Evolutionary conservation across 2,329 filamentous ascomycete genomes (phyloP).

Genomic region (Metarhizium anisopliae): DNA sequence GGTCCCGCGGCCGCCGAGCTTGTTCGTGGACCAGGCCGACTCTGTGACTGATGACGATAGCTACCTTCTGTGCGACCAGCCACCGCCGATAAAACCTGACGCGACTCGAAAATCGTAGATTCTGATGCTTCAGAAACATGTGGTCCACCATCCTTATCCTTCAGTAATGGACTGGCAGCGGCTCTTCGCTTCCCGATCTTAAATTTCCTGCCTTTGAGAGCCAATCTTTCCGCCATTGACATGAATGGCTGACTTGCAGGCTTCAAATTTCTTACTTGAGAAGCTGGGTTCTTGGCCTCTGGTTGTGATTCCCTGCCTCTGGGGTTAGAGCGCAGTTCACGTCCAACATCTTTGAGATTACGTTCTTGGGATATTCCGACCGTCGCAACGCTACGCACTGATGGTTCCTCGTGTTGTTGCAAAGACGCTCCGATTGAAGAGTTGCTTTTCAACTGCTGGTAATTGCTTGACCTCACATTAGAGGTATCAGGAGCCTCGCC

Average conservation of each 20-base stretch:
- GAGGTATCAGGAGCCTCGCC: neutral
- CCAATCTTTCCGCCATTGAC: constrained; percentile 51
- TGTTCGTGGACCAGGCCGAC: neutral
- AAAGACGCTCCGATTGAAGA: neutral
- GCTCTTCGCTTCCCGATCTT: constrained; percentile 35
- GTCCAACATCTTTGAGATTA: neutral
- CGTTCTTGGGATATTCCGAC: neutral
- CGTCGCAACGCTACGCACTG: neutral
- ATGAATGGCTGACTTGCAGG: constrained; percentile 27
- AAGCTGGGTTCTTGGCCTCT: neutral
- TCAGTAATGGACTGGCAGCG: neutral
- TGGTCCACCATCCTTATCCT: neutral
- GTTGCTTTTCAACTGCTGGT: neutral
- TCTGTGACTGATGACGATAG: neutral
- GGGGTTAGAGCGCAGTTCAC: neutral
- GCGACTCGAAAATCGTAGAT: neutral
- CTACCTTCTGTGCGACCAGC: neutral
- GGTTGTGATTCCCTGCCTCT: neutral
- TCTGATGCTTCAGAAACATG: neutral
- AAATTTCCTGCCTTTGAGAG: constrained; percentile 42
- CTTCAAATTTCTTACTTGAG: neutral
- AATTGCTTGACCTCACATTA: neutral
- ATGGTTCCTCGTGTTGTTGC: neutral
- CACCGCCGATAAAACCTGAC: neutral
- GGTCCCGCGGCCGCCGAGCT: neutral